Evolutionary conservation across 225 moss, liverwort and hornwort genomes (phyloP).

Genomic region (Pleurozium schreberi): DNA sequence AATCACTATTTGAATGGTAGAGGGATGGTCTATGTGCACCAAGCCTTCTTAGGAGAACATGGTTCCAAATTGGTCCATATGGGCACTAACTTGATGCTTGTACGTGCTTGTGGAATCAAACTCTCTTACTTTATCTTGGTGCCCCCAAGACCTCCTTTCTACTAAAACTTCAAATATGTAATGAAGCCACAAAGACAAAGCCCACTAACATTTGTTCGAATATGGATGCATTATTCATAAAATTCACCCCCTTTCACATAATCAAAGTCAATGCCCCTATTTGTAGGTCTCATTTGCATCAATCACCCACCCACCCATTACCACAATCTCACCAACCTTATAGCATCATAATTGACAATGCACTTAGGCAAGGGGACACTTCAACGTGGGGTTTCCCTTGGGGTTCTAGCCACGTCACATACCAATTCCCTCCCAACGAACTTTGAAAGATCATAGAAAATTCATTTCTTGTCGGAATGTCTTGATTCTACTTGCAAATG

Average conservation of each 20-base stretch:
- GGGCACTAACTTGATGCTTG: fast-evolving
- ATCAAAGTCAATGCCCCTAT: not conserved
- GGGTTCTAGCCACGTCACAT: no score
- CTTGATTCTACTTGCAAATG: not conserved
- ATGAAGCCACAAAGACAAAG: not conserved
- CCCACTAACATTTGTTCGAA: fast-evolving
- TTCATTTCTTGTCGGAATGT: not conserved
- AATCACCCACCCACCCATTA: not conserved
- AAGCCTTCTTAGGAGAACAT: not conserved
- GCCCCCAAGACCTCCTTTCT: not conserved
- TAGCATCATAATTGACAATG: not conserved
- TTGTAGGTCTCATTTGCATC: fast-evolving
- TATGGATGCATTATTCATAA: not conserved
- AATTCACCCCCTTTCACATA: not conserved
- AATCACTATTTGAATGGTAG: not conserved
- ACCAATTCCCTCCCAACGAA: no score
- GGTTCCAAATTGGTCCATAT: no score
- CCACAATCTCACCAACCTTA: not conserved
- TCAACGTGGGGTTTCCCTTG: no score
- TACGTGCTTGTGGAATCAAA: fast-evolving
- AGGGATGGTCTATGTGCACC: fast-evolving
- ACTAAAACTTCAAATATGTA: not conserved
- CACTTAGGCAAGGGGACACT: no score
- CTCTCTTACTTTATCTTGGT: fast-evolving
- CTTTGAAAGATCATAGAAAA: not conserved